phyloP scores from a whole-genome alignment of 2,329 filamentous ascomycete genomes.

The Fusarium brachygibbosum region DNA sequence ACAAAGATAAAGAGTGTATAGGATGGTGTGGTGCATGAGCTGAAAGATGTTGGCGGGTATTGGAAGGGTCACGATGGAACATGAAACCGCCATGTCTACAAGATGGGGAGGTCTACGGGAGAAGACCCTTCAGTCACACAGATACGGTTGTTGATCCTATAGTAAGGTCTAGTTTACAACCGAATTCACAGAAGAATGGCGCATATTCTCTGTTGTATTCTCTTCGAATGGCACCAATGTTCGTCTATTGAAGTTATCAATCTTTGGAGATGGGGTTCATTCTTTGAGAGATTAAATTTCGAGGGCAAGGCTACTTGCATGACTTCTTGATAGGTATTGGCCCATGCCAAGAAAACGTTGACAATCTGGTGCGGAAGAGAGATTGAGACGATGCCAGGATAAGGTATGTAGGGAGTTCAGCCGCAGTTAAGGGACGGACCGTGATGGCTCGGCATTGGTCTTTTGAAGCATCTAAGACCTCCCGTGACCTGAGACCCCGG shows the following conservation, averaged over 20 bases:
- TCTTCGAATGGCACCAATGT: no score
- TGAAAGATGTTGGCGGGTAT: constrained; percentile 34
- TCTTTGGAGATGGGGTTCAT: background rate
- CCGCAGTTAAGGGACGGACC: constrained; percentile 41
- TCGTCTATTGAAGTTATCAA: background rate
- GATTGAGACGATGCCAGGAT: constrained; percentile 3
- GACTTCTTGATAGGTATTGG: background rate
- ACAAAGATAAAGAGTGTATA: constrained; percentile 9
- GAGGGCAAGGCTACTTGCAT: constrained; percentile 2
- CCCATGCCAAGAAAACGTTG: background rate
- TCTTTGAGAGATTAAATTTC: background rate
- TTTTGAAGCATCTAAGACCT: background rate
- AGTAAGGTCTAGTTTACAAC: rapidly evolving
- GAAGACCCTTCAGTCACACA: background rate
- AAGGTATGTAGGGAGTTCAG: constrained; percentile 17
- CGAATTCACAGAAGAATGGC: no score
- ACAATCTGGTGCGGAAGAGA: background rate
- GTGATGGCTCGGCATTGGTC: constrained; percentile 24
- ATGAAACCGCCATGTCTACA: constrained; percentile 38
- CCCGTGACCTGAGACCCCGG: constrained; percentile 13
- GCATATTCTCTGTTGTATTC: rapidly evolving
- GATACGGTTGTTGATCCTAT: background rate
- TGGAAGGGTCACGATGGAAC: constrained; percentile 28
- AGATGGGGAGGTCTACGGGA: background rate
- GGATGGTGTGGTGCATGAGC: constrained; percentile 35